Conservation (phyloP, 306 rosid genomes). For the Cicer cuneatum region DNA sequence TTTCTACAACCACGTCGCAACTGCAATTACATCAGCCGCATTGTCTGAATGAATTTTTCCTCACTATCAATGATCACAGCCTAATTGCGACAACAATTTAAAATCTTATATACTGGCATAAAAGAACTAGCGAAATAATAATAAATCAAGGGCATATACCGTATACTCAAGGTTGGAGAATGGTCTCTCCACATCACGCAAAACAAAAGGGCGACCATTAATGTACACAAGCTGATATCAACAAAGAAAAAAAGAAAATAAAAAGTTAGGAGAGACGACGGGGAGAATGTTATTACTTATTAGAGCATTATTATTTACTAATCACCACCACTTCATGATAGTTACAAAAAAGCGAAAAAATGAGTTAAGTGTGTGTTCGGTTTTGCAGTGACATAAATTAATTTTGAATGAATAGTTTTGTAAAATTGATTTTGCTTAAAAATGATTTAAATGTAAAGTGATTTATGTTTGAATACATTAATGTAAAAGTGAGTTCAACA, state of each 20-base stretch:
- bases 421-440: too few relatives aligned
- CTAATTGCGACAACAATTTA: not conserved
- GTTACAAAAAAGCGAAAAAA: not conserved
- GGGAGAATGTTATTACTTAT: not conserved
- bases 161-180: slow-evolving; percentile 92
- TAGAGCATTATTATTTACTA: not conserved
- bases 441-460: too few relatives aligned
- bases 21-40: not conserved
- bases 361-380: not conserved
- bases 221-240: slow-evolving; percentile 80
- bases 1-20: not conserved
- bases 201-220: slow-evolving; percentile 87
- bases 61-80: not conserved
- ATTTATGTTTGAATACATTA: too few relatives aligned
- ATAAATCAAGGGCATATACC: slow-evolving; percentile 42
- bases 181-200: slow-evolving; percentile 88
- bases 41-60: not conserved
- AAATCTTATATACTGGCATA: not conserved
- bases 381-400: too few relatives aligned
- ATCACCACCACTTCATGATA: slow-evolving; percentile 7
- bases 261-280: not conserved
- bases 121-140: not conserved
- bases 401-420: too few relatives aligned
- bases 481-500: too few relatives aligned
- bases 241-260: slow-evolving; percentile 18